Conservation (phyloP, 2,329 filamentous ascomycete species). For the Diaporthe longicolla region DNA sequence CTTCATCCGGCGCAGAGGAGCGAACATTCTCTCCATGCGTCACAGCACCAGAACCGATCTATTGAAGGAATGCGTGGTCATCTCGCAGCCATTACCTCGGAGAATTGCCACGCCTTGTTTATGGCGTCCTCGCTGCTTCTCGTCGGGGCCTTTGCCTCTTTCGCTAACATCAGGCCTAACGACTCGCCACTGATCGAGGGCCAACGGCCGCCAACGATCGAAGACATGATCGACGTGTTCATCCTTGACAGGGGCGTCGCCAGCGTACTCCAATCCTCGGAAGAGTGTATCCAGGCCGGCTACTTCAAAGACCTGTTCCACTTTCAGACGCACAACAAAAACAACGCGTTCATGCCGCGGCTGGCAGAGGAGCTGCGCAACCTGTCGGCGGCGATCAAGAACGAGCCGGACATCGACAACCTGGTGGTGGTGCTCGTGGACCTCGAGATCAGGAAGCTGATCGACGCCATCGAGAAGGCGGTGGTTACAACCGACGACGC, state of each 20-base stretch:
- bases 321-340: slow-evolving; percentile 29
- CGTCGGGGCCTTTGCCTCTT: slow-evolving; percentile 51
- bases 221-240: slow-evolving; percentile 53
- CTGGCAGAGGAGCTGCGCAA: slow-evolving; percentile 36
- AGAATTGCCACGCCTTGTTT: slow-evolving; percentile 53
- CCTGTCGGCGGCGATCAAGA: slow-evolving; percentile 21
- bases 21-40: slow-evolving; percentile 48
- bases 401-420: slow-evolving; percentile 30
- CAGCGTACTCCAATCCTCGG: slow-evolving; percentile 48
- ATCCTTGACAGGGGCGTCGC: slow-evolving; percentile 51
- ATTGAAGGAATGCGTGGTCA: slow-evolving; percentile 49
- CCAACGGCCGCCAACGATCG: slow-evolving; percentile 44
- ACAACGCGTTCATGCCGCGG: slow-evolving; percentile 35
- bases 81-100: slow-evolving; percentile 47
- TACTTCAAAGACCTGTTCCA: slow-evolving; percentile 46
- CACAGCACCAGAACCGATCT: slow-evolving; percentile 52
- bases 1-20: slow-evolving; percentile 47
- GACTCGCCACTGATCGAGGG: slow-evolving; percentile 29
- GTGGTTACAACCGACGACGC: slow-evolving; percentile 42
- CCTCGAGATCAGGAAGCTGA: slow-evolving; percentile 39
- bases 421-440: slow-evolving; percentile 30
- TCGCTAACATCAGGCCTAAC: slow-evolving; percentile 45
- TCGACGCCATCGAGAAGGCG: slow-evolving; percentile 41
- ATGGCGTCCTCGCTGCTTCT: slow-evolving; percentile 51
- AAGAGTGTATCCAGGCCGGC: slow-evolving; percentile 44